phyloP scores from a whole-genome alignment of 305 asterid genomes.

The Plantago coronopus region DNA sequence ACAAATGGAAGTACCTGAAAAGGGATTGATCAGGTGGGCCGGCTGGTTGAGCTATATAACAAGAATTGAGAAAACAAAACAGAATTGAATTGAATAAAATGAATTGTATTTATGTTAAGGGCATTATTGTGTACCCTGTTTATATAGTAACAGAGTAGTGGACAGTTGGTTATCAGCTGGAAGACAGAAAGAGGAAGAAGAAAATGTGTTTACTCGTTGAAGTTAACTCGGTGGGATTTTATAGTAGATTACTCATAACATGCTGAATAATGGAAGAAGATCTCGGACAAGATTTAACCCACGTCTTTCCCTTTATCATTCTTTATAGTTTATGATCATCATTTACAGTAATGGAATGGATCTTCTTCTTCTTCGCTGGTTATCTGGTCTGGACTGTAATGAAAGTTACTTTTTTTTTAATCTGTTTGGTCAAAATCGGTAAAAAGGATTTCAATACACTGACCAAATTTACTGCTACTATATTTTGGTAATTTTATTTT shows the following conservation, averaged over 20 bases:
- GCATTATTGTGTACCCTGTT: too few relatives aligned
- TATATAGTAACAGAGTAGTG: too few relatives aligned
- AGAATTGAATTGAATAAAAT: not conserved
- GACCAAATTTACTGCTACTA: too few relatives aligned
- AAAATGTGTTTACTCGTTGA: too few relatives aligned
- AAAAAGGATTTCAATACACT: too few relatives aligned
- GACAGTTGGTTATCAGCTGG: too few relatives aligned
- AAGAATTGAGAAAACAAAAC: conserved; percentile 6
- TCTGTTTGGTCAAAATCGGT: too few relatives aligned
- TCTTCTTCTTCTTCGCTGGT: not conserved
- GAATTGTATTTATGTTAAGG: not conserved
- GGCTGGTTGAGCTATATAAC: conserved; percentile 11
- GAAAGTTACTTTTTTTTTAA: too few relatives aligned
- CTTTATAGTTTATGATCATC: not conserved
- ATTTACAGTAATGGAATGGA: not conserved
- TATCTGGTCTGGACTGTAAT: not conserved
- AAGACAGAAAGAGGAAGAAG: too few relatives aligned
- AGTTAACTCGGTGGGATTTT: too few relatives aligned
- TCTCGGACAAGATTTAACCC: conserved; percentile 23
- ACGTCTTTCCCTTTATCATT: conserved; percentile 6
- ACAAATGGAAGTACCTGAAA: conserved; percentile 22
- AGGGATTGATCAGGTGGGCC: not conserved
- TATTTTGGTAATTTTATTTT: too few relatives aligned
- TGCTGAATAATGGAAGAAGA: not conserved
- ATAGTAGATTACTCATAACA: too few relatives aligned